Evolutionary conservation across 2,329 filamentous ascomycete genomes (phyloP).

Genomic region (Xylariales sp.): DNA sequence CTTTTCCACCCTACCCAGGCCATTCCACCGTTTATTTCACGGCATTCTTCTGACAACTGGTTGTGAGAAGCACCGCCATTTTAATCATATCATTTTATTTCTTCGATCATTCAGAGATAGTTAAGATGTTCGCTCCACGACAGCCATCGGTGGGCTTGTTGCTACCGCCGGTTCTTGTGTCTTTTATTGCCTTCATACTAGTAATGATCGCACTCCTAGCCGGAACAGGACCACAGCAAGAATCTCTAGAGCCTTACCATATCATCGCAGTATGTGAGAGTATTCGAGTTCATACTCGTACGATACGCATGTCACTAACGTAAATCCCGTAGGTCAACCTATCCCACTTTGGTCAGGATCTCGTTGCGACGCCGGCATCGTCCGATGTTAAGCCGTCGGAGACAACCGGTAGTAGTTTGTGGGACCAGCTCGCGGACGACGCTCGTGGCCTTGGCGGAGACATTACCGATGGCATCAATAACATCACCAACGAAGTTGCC

Average conservation of each 20-base stretch:
- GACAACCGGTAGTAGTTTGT: conserved; percentile 42
- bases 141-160: conserved; percentile 39
- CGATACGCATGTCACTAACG: conserved; percentile 12
- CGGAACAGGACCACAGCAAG: conserved; percentile 51
- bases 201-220: conserved; percentile 54
- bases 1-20: neutral
- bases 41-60: conserved; percentile 30
- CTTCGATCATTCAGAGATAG: conserved; percentile 12
- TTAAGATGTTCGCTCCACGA: conserved; percentile 31
- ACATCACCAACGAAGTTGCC: conserved; percentile 55
- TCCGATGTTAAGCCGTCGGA: conserved; percentile 42
- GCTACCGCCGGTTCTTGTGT: conserved; percentile 50
- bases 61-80: conserved; percentile 19
- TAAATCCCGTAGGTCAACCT: conserved; percentile 53
- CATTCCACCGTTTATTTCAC: conserved; percentile 8
- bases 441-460: conserved; percentile 49
- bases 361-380: conserved; percentile 48
- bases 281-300: neutral
- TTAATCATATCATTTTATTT: neutral
- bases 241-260: conserved; percentile 54
- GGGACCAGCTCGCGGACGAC: conserved; percentile 43
- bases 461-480: conserved; percentile 54
- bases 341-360: conserved; percentile 54
- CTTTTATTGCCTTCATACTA: conserved; percentile 52
- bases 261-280: conserved; percentile 52